phyloP scores from a whole-genome alignment of 1,139 yeast species.

The Sugiyamaella xylanicola region DNA sequence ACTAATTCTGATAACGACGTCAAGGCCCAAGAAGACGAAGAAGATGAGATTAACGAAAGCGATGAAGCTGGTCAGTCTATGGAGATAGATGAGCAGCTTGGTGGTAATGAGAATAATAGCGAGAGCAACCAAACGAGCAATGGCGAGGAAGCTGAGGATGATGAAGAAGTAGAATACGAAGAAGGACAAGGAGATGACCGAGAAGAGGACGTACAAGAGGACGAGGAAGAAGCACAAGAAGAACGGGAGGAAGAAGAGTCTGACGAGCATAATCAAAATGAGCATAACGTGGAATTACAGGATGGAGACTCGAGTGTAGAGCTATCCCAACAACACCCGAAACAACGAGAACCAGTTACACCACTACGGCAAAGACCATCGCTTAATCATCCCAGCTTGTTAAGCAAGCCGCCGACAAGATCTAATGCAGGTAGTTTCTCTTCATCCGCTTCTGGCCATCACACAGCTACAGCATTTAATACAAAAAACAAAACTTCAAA shows the following conservation, averaged over 20 bases:
- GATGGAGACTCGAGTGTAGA: not conserved
- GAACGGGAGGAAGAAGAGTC: not conserved
- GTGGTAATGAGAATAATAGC: not conserved
- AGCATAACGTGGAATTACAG: not conserved
- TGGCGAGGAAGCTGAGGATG: not conserved
- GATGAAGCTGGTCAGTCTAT: not conserved
- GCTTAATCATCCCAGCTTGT: not conserved
- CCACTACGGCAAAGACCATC: not conserved
- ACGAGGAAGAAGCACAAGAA: not conserved
- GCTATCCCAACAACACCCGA: not conserved
- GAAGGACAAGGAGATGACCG: constrained; percentile 1
- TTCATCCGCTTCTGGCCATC: not conserved
- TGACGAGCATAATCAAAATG: not conserved
- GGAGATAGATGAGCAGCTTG: not conserved
- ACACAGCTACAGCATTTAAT: not conserved
- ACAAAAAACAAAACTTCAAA: not conserved
- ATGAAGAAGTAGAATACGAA: not conserved
- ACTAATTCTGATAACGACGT: too few relatives aligned
- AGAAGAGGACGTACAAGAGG: not conserved
- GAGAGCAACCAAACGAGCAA: not conserved
- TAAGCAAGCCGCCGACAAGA: not conserved
- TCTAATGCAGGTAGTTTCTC: not conserved
- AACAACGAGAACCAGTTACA: not conserved
- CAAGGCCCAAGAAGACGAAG: not conserved
- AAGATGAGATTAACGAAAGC: not conserved